phyloP scores from a whole-genome alignment of 1,284 basidiomycete genomes.

The Ganoderma meredithae region DNA sequence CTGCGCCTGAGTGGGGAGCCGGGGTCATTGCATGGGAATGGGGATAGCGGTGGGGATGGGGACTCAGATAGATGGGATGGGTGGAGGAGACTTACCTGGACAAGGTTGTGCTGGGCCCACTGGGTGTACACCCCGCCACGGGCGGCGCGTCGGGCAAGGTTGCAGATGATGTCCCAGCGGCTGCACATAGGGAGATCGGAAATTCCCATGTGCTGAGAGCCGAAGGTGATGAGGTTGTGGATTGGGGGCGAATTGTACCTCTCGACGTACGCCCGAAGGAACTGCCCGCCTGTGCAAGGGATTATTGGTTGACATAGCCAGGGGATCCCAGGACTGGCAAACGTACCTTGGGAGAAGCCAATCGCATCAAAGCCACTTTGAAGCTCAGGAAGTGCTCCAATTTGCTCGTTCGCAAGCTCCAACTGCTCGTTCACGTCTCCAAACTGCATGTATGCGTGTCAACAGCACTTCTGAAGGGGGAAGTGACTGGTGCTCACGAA shows the following conservation, averaged over 20 bases:
- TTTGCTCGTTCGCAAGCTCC: conserved; percentile 69
- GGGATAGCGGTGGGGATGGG: not conserved
- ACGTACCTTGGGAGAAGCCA: conserved; percentile 87
- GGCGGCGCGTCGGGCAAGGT: conserved; percentile 74
- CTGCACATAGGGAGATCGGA: conserved; percentile 81
- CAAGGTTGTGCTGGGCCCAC: conserved; percentile 84
- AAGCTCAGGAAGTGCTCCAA: conserved; percentile 76
- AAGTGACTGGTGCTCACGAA: conserved; percentile 64
- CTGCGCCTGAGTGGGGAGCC: conserved; percentile 69
- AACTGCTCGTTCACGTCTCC: conserved; percentile 84
- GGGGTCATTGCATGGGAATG: not conserved
- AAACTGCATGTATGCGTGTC: conserved; percentile 57
- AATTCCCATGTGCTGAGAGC: conserved; percentile 87
- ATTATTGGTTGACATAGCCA: conserved; percentile 24
- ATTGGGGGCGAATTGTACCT: conserved; percentile 82
- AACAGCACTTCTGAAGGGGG: not conserved
- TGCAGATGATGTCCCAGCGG: conserved; percentile 78
- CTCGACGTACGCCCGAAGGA: conserved; percentile 91
- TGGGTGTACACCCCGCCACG: conserved; percentile 80
- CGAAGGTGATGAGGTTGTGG: conserved; percentile 90
- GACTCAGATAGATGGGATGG: not conserved
- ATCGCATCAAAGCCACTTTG: conserved; percentile 86
- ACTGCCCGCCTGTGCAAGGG: conserved; percentile 70
- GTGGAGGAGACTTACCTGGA: conserved; percentile 63
- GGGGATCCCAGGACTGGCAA: not conserved